These are phyloP conservation scores for Talaromyces funiculosus DNA, from an alignment of 2,329 filamentous ascomycete genomes.

Conservation along the genomic window DNA sequence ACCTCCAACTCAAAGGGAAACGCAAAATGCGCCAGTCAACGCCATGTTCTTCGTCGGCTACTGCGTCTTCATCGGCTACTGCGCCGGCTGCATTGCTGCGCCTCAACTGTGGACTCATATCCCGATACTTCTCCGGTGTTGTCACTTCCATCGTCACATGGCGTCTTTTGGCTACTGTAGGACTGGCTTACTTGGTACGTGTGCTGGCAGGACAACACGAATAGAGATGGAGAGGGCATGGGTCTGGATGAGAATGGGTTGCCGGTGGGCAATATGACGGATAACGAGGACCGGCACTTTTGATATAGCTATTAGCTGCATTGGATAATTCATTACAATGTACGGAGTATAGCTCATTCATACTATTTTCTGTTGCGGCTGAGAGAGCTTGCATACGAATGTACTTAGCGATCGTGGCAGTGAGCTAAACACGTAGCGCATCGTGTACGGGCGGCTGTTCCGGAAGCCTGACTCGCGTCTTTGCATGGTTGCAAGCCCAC, in stretches of 20 bases:
- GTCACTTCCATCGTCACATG: slow-evolving; percentile 44
- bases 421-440: neutral
- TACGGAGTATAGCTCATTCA: neutral
- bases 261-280: slow-evolving; percentile 9
- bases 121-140: slow-evolving; percentile 44
- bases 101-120: slow-evolving; percentile 47
- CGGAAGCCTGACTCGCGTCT: neutral
- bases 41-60: slow-evolving; percentile 49
- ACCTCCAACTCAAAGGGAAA: slow-evolving; percentile 50
- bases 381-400: neutral
- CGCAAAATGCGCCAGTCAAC: slow-evolving; percentile 46
- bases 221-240: neutral
- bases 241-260: neutral
- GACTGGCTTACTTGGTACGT: slow-evolving; percentile 32
- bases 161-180: slow-evolving; percentile 34
- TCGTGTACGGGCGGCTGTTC: neutral
- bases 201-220: slow-evolving; percentile 33
- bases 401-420: neutral
- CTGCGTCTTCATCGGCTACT: slow-evolving; percentile 49
- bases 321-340: neutral
- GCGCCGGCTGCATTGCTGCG: slow-evolving; percentile 41
- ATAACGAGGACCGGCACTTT: slow-evolving; percentile 10
- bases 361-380: neutral
- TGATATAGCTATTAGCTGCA: slow-evolving; percentile 9
- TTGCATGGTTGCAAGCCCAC: neutral